Evolutionary conservation across 2,329 filamentous ascomycete genomes (phyloP), one percentile per base, ranked within the genome.

Genomic region (Coleophoma crateriformis): DNA sequence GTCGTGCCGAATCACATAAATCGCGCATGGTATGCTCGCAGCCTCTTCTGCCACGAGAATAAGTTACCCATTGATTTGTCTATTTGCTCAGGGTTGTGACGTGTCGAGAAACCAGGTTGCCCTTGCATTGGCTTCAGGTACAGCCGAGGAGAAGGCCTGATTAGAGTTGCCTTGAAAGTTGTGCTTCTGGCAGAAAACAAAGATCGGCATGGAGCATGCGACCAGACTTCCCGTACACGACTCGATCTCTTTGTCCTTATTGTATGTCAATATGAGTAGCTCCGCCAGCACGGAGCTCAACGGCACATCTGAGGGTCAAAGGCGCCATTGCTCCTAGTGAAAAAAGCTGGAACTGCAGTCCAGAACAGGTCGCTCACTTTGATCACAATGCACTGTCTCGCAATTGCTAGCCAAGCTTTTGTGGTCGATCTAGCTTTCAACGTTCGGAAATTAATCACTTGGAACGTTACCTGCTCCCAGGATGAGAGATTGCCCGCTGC

Each of bases 51-150:
- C 22, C 13, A 22, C 15, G 39, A 17, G 19, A 22, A 20, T 22
- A 3, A 3, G 2, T 3, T 19, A 8, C 2, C 3, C n/a, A 19
- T 13, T 22, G 12, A 22, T 6, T 17, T 41, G 12, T 14, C 17
- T 20, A 44, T 44, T 44, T 27, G 41, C 41, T 22, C n/a, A 44
- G 33, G 27, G 41, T 22, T 44, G 41, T 14, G 17, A 44, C 32
- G 35, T 44, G 32, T 44, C 41, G 41, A 44, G 27, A 7, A 27
- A 44, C 32, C 19, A 44, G 41, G 32, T 33, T 27, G 41, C 41
- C 41, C 41, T 33, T 44, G 41, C 41, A 44, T 44, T 44, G 41
- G 41, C 41, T 44, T 33, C 41, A 44, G 41, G 41, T 32, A 44
- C 41, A 44, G 41, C 41, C 41, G 41, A 44, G 32, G 7, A 8